Evolutionary conservation across 2,329 filamentous ascomycete species (phyloP).

Genomic region (Aspergillus costaricaensis): DNA sequence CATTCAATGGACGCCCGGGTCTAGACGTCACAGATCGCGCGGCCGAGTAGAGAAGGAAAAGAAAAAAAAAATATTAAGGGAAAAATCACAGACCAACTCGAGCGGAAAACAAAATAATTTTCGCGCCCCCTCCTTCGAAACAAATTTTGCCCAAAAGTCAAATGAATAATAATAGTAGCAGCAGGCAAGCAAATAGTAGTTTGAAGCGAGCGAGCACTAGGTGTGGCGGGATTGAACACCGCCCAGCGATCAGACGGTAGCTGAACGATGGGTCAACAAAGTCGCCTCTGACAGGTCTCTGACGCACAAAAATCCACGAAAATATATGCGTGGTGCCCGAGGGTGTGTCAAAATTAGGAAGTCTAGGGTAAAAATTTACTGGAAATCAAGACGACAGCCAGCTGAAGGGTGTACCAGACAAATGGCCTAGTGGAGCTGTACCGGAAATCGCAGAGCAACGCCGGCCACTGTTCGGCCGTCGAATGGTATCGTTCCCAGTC

Average conservation of each 20-base stretch:
- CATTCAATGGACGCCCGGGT: conserved; percentile 10
- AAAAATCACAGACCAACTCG: neutral
- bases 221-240: conserved; percentile 25
- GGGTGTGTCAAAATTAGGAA: conserved; percentile 8
- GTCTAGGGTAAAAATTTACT: conserved; percentile 14
- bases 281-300: conserved; percentile 23
- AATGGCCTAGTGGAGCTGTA: conserved; percentile 25
- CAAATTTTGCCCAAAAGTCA: conserved; percentile 5
- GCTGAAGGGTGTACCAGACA: conserved; percentile 24
- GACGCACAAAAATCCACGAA: conserved; percentile 19
- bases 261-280: conserved; percentile 29
- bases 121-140: neutral
- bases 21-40: conserved; percentile 6
- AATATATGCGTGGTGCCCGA: conserved; percentile 3
- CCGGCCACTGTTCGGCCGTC: conserved; percentile 25
- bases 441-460: conserved; percentile 20
- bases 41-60: neutral
- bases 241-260: conserved; percentile 26
- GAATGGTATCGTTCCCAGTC: conserved; percentile 23
- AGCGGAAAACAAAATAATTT: neutral
- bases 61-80: conserved; percentile 3
- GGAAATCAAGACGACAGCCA: conserved; percentile 16
- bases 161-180: conserved; percentile 16
- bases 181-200: neutral
- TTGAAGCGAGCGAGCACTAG: conserved; percentile 9